Evolutionary conservation across 2,329 filamentous ascomycete species (phyloP), one percentile per base, ranked within the genome.

Genomic region (Dothideomycetidae sp.): DNA sequence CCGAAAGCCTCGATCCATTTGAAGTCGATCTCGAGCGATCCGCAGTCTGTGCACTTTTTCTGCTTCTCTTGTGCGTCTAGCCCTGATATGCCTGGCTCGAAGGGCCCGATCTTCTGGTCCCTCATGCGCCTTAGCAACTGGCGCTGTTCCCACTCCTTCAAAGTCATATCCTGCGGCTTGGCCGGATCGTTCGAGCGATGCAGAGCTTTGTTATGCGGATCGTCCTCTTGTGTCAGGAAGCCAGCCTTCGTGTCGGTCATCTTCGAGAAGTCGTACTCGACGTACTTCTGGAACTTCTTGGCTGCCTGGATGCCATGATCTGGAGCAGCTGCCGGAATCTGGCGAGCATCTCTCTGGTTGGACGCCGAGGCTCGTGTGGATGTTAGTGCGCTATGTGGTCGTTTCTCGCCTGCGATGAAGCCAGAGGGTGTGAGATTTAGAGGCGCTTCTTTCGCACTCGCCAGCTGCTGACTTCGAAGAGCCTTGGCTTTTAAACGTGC

Each of bases 211-310:
- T 93, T 93, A 54, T 79, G 75, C 1, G 90, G 90, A 57, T 98
- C 90, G 53, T 98, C 90, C 44, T 88, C 81, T 1, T 73, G 71
- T n/a, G 79, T 81, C 46, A 98, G 61, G 58, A 98, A 98, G 1
- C 90, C 90, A 44, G 90, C 90, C 54, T 94, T 94, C 1, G 88
- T 96, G 57, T 98, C 90, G 5, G 80, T 92, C 85, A 98, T 96
- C 61, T 88, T 81, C 54, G 81, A 88, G 61, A 98, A 90, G 58
- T 98, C 90, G 62, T 94, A 96, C 54, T 98, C 90, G 52, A 98
- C 86, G 55, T 81, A 96, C 56, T 90, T 88, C 43, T 81, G 75
- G 48, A 96, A 94, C 53, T 92, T 94, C 51, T 77, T 73, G 28
- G 83, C 82, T 1, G 88, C 79, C 39, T 75, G 76, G 34, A 92